Conservation (phyloP, 257 asterid species). For the Fraxinus anomala region DNA sequence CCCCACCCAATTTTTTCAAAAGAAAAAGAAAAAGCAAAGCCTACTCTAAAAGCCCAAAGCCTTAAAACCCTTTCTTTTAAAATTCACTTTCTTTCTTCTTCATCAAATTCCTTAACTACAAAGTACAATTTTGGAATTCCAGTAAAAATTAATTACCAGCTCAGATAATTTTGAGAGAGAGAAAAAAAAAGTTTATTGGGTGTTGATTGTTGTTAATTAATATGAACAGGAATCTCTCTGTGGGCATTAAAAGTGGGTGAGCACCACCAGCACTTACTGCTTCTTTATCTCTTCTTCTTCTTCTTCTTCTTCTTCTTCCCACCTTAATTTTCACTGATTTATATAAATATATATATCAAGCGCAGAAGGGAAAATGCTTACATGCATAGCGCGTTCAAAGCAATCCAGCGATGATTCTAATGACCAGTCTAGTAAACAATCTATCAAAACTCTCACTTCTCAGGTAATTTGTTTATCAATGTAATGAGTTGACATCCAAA, state of each 20-base stretch:
- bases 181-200: too few relatives aligned
- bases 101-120: neutral
- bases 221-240: conserved; percentile 30
- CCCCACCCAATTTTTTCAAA: neutral
- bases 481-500: neutral
- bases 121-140: neutral
- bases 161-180: neutral
- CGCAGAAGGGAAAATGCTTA: conserved; percentile 58
- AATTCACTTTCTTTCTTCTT: neutral
- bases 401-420: conserved; percentile 53
- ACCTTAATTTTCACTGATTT: neutral
- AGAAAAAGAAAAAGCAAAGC: conserved; percentile 7
- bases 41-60: neutral
- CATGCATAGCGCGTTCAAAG: conserved; percentile 93
- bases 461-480: conserved; percentile 51
- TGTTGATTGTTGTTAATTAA: conserved; percentile 15
- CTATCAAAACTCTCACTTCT: conserved; percentile 64
- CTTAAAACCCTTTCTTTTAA: neutral
- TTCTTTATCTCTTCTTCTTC: neutral
- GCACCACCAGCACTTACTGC: conserved; percentile 29
- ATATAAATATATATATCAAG: neutral
- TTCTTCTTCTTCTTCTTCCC: conserved; percentile 5
- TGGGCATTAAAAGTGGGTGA: conserved; percentile 41
- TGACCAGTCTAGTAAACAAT: conserved; percentile 51
- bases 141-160: neutral